Conservation (phyloP, 371 early-diverging fungal species). For the Mucor velutinosus region DNA sequence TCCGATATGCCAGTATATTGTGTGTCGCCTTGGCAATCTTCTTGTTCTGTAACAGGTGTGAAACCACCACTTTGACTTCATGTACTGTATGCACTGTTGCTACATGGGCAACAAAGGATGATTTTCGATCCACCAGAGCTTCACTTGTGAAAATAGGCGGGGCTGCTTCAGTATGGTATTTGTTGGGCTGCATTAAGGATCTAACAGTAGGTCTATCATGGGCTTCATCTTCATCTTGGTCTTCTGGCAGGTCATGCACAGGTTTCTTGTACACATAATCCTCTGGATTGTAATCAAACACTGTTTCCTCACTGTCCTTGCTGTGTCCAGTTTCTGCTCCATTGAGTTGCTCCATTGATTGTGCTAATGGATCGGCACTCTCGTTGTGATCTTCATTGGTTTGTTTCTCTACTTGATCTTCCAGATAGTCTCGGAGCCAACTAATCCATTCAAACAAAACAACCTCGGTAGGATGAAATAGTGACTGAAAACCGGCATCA, state of each 20-base stretch:
- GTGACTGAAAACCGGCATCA: constrained; percentile 50
- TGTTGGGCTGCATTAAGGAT: constrained; percentile 14
- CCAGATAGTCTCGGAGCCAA: constrained; percentile 67
- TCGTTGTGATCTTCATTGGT: constrained; percentile 8
- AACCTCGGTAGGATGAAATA: constrained; percentile 71
- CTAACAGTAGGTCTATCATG: constrained; percentile 32
- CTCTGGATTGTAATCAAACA: constrained; percentile 15
- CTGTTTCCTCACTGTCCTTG: constrained; percentile 6
- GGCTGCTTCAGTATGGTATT: constrained; percentile 14
- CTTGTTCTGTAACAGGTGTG: constrained; percentile 68
- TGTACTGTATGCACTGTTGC: constrained; percentile 62
- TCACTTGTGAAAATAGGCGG: constrained; percentile 46
- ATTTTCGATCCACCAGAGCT: constrained; percentile 82
- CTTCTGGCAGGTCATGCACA: not conserved
- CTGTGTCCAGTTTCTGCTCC: constrained; percentile 8
- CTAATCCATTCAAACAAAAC: constrained; percentile 79
- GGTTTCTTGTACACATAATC: constrained; percentile 10
- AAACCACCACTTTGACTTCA: constrained; percentile 64
- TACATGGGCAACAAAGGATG: constrained; percentile 84
- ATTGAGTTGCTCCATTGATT: not conserved
- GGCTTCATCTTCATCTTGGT: not conserved
- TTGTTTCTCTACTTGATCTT: constrained; percentile 20
- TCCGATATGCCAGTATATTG: constrained; percentile 89
- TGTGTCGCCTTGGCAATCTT: constrained; percentile 87
- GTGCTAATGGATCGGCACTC: not conserved